Percentiles rank a stretch among this genome's conserved stretches.
phyloP scores from a whole-genome alignment of 2,329 filamentous ascomycete species.

The Tolypocladium inflatum region DNA sequence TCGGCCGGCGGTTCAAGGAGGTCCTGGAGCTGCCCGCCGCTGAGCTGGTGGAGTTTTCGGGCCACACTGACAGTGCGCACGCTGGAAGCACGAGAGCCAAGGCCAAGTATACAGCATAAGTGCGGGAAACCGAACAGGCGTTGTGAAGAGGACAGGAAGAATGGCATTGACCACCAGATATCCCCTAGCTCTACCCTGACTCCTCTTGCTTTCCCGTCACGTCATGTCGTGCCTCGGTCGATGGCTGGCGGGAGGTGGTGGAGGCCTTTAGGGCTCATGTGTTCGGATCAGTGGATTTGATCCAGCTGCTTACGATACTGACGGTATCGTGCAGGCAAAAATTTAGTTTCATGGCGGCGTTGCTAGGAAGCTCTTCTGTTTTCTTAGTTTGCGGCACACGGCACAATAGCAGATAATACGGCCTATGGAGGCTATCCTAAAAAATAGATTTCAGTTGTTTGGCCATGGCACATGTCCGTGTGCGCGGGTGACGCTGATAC shows the following conservation, averaged over 20 bases:
- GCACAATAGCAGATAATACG: not conserved
- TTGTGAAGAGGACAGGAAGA: slow-evolving; percentile 5
- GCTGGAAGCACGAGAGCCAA: slow-evolving; percentile 91
- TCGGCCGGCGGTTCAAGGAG: slow-evolving; percentile 88
- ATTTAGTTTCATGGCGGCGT: slow-evolving; percentile 21
- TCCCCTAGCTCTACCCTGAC: slow-evolving; percentile 1
- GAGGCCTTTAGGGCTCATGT: not conserved
- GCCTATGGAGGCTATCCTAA: slow-evolving; percentile 6
- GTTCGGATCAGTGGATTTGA: slow-evolving; percentile 4
- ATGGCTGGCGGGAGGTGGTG: not conserved
- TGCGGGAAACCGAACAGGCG: not conserved
- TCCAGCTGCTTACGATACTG: not conserved
- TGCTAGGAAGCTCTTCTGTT: slow-evolving; percentile 17
- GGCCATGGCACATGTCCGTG: not conserved
- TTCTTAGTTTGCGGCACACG: slow-evolving; percentile 7
- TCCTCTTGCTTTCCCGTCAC: not conserved
- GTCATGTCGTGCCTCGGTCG: not conserved
- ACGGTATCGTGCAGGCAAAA: not conserved
- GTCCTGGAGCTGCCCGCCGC: slow-evolving; percentile 68
- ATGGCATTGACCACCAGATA: slow-evolving; percentile 15
- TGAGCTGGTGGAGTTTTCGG: slow-evolving; percentile 87
- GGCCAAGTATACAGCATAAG: slow-evolving; percentile 81
- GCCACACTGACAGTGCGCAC: slow-evolving; percentile 89
- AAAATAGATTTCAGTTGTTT: slow-evolving; percentile 12
- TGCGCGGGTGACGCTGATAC: not conserved